These are phyloP conservation scores for Neoconidiobolus thromboides DNA, from an alignment of 371 early-diverging fungal genomes.

Conservation along the genomic window DNA sequence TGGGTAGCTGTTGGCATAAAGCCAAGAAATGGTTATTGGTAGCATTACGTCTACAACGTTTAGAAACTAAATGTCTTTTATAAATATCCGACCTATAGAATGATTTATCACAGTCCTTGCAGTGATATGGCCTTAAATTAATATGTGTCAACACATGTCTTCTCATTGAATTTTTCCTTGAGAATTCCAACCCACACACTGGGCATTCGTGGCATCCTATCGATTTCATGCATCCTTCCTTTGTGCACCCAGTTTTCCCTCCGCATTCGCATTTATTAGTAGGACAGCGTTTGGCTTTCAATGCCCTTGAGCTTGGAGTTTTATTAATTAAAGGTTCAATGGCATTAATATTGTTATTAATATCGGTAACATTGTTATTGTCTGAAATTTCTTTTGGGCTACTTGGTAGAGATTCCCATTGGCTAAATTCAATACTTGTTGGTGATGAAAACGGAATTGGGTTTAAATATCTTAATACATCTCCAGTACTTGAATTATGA, in stretches of 20 bases:
- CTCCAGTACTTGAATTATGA: too few relatives aligned
- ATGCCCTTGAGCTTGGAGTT: background rate
- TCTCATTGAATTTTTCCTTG: conserved; percentile 3
- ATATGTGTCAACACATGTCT: conserved; percentile 7
- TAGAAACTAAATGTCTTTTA: conserved; percentile 4
- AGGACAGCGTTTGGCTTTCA: conserved; percentile 3
- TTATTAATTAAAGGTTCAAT: background rate
- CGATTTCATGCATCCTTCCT: background rate
- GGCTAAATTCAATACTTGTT: too few relatives aligned
- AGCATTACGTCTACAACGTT: conserved; percentile 1
- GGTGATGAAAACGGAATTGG: too few relatives aligned
- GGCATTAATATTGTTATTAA: too few relatives aligned
- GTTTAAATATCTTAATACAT: too few relatives aligned
- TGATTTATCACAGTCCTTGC: background rate
- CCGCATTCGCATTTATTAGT: conserved; percentile 4
- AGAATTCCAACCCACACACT: conserved; percentile 6
- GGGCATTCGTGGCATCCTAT: conserved; percentile 2
- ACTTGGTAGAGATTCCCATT: too few relatives aligned
- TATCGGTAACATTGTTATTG: too few relatives aligned
- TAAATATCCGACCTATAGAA: conserved; percentile 5
- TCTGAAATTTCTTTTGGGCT: too few relatives aligned
- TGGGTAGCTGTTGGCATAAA: too few relatives aligned
- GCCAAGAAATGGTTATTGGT: too few relatives aligned
- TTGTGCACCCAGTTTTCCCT: background rate
- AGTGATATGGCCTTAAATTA: conserved; percentile 6